phyloP scores from a whole-genome alignment of 2,329 filamentous ascomycete species.

The Rosellinia necatrix region DNA sequence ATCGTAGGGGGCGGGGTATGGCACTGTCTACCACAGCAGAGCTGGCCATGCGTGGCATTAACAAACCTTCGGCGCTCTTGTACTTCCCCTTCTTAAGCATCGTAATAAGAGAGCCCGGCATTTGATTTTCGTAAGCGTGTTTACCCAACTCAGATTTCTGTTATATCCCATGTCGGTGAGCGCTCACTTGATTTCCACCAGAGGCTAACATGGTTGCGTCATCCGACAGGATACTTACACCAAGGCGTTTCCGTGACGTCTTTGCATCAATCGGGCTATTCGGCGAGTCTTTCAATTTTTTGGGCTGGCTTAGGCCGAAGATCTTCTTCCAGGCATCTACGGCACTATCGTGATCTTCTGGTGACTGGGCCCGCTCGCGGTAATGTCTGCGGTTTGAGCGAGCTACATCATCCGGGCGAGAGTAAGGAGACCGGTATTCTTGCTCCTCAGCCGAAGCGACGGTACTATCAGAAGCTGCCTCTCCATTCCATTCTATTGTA shows the following conservation, averaged over 20 bases:
- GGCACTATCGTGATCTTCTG: slow-evolving; percentile 27
- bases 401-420: slow-evolving; percentile 6
- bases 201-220: not conserved
- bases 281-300: not conserved
- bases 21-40: not conserved
- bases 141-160: slow-evolving; percentile 69
- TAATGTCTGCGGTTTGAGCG: slow-evolving; percentile 4
- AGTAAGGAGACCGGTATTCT: slow-evolving; percentile 30
- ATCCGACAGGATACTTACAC: slow-evolving; percentile 19
- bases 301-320: slow-evolving; percentile 29
- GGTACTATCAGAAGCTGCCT: slow-evolving; percentile 29
- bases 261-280: not conserved
- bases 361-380: not conserved
- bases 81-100: slow-evolving; percentile 65
- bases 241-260: slow-evolving; percentile 20
- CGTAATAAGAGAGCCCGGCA: slow-evolving; percentile 71
- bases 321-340: slow-evolving; percentile 41
- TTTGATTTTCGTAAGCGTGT: slow-evolving; percentile 73
- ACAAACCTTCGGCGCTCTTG: slow-evolving; percentile 56
- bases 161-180: not conserved
- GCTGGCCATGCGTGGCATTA: not conserved
- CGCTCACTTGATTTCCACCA: not conserved
- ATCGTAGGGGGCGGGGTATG: not conserved
- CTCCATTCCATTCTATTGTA: slow-evolving; percentile 53
- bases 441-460: slow-evolving; percentile 6